Evolutionary conservation across 257 asterid species (phyloP).

Genomic region (Solanum medicagineum): DNA sequence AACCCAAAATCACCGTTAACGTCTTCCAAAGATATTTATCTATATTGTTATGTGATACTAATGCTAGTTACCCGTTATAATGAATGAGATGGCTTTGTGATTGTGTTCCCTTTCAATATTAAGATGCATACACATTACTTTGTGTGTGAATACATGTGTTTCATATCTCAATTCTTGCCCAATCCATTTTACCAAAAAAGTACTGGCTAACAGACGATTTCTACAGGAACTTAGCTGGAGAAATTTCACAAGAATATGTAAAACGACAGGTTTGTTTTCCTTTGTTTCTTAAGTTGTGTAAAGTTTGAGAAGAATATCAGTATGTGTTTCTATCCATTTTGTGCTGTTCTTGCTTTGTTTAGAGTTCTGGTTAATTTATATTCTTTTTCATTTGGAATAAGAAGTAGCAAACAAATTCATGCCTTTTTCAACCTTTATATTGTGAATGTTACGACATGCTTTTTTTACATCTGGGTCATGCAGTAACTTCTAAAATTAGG

Average conservation of each 20-base stretch:
- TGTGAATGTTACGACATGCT: background rate
- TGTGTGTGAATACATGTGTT: background rate
- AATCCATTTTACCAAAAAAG: background rate
- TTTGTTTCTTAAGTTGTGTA: background rate
- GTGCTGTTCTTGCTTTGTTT: background rate
- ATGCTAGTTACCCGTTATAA: background rate
- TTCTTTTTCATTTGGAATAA: background rate
- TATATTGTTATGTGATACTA: background rate
- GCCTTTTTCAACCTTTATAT: background rate
- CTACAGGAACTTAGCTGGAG: conserved; percentile 89
- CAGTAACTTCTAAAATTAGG: background rate
- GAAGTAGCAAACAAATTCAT: background rate
- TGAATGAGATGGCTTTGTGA: background rate
- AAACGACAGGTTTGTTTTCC: conserved; percentile 59
- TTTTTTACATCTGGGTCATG: background rate
- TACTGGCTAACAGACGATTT: background rate
- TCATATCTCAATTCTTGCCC: background rate
- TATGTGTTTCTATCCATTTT: background rate
- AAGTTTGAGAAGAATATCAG: background rate
- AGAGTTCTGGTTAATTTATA: background rate
- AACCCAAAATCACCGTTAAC: background rate
- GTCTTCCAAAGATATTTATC: background rate
- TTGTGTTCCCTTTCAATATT: background rate
- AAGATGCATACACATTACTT: background rate
- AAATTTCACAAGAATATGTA: conserved; percentile 67